Evolutionary conservation across 169 alveolate species (phyloP), one percentile per base, ranked within the genome.

Genomic region (Amoebophrya sp.): DNA sequence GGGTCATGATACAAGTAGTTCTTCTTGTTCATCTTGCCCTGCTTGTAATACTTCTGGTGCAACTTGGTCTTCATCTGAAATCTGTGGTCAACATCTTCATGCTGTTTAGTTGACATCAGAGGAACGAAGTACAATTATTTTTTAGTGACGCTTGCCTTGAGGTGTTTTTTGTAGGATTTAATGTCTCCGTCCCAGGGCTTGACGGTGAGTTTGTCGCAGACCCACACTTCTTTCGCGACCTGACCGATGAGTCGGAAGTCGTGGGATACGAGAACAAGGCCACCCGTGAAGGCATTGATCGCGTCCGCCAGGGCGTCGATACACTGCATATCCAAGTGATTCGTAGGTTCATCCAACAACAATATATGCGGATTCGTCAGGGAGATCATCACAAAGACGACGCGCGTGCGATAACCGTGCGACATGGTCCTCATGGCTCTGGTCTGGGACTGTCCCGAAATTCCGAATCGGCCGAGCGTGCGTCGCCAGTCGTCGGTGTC

Each of bases 271-370:
- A 98, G 96, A 39, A 98, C 95, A 89, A 98, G 95, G 14, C 99
- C 99, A 90, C 99, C 99, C 92, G 96, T 96, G 95, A 96, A 98
- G 93, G 96, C 96, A 94, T 97, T 97, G 55, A 98, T 93, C 0
- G 99, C 99, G 90, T 97, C 96, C 94, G 97, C 97, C 89, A 98
- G 96, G 23, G 99, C 99, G 95, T 96, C 97, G 89, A 97, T 97
- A 83, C 95, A 96, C 94, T 97, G 95, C 94, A 97, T 95, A 95
- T 98, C 99, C 93, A 98, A 96, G 95, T 97, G 99, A 91, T 97
- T 98, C 24, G 99, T 98, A n/a, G 99, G 98, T 93, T 98, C 99
- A 94, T 98, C 99, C 93, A 98, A 94, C 78, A 98, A 95, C 53
- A 98, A 93, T 36, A 98, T 94, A 93, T 97, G 99, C 14, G 99